A percentile compares a stretch with the other conserved stretches of the same genome.
These are phyloP conservation scores for Triangularia verruculosa DNA, from an alignment of 2,329 filamentous ascomycete genomes.

Conservation along the genomic window DNA sequence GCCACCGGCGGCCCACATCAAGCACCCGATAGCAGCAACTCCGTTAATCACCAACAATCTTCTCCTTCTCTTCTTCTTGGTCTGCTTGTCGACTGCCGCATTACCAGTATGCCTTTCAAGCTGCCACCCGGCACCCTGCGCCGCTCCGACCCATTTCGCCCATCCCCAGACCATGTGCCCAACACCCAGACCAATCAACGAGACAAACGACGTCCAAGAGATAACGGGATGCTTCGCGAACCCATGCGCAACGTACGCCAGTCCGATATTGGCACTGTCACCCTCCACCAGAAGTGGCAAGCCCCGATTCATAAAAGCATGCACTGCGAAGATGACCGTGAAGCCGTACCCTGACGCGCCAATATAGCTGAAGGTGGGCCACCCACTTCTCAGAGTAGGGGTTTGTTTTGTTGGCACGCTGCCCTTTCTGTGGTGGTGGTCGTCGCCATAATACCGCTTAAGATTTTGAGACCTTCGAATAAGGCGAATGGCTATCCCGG, in stretches of 20 bases:
- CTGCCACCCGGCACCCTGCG: slow-evolving; percentile 54
- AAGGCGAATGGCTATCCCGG: slow-evolving; percentile 74
- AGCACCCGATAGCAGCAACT: slow-evolving; percentile 53
- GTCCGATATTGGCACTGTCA: slow-evolving; percentile 78
- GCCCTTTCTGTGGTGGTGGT: slow-evolving; percentile 43
- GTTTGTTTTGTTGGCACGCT: slow-evolving; percentile 20
- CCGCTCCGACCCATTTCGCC: slow-evolving; percentile 73
- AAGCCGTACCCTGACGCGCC: slow-evolving; percentile 71
- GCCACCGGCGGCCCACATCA: slow-evolving; percentile 78
- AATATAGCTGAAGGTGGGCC: slow-evolving; percentile 70
- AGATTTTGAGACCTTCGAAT: slow-evolving; percentile 70
- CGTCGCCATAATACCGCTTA: slow-evolving; percentile 70
- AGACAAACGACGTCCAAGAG: slow-evolving; percentile 66
- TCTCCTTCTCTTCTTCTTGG: slow-evolving; percentile 52
- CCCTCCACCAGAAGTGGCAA: slow-evolving; percentile 76
- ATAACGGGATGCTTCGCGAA: slow-evolving; percentile 68
- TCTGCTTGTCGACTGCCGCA: slow-evolving; percentile 45
- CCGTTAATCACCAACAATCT: slow-evolving; percentile 73
- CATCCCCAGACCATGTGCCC: slow-evolving; percentile 83
- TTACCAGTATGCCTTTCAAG: slow-evolving; percentile 40
- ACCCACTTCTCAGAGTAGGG: slow-evolving; percentile 39
- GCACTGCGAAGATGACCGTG: slow-evolving; percentile 62
- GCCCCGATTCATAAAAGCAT: slow-evolving; percentile 72
- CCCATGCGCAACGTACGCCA: slow-evolving; percentile 81
- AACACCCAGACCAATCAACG: slow-evolving; percentile 64